Evolutionary conservation across 768 basidiomycete species (phyloP).

Genomic region (Leccinum variicolor): DNA sequence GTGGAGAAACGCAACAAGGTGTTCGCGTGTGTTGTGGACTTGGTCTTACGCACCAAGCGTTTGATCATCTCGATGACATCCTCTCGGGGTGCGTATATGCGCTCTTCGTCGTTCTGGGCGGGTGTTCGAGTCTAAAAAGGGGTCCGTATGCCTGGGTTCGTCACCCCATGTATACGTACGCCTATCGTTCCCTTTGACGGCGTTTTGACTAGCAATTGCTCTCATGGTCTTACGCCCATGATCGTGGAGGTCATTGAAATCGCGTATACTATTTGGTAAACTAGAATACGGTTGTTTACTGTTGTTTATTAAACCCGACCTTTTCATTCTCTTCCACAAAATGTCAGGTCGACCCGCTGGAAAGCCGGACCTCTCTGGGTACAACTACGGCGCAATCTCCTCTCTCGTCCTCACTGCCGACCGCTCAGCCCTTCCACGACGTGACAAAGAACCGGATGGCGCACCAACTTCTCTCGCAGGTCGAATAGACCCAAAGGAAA

Average conservation of each 20-base stretch:
- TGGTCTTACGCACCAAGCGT: background rate
- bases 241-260: background rate
- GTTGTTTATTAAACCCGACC: background rate
- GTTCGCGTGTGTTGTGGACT: background rate
- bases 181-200: background rate
- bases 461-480: conserved; percentile 92
- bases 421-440: conserved; percentile 71
- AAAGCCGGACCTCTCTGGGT: conserved; percentile 82
- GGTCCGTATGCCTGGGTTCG: conserved; percentile 12
- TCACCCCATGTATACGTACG: background rate
- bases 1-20: background rate
- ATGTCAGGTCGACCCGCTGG: conserved; percentile 41
- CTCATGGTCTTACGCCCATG: background rate
- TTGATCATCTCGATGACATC: conserved; percentile 7
- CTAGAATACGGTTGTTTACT: background rate
- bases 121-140: too few species aligned
- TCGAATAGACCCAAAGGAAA: conserved; percentile 82
- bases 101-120: background rate
- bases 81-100: conserved; percentile 6
- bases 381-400: conserved; percentile 95
- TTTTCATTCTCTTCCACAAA: background rate
- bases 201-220: background rate
- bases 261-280: background rate
- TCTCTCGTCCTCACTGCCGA: conserved; percentile 94
- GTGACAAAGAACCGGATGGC: conserved; percentile 96